Evolutionary conservation across 768 basidiomycete species (phyloP).

Genomic region (Obba rivulosa): DNA sequence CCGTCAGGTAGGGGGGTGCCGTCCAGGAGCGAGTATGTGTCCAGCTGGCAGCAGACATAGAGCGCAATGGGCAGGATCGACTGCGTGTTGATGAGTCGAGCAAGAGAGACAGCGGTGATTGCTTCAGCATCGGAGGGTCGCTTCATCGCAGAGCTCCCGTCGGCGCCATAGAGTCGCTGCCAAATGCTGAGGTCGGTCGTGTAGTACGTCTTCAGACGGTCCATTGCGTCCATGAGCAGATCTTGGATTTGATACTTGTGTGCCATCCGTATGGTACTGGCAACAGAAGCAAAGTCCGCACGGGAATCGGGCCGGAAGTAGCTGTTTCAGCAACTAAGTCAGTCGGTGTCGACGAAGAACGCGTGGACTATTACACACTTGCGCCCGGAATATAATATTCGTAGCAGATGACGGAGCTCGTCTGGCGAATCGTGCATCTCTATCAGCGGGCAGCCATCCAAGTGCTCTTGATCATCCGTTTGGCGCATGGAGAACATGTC

Average conservation of each 20-base stretch:
- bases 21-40: background rate
- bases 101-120: background rate
- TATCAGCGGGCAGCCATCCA: too few species aligned
- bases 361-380: too few species aligned
- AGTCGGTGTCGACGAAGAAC: too few species aligned
- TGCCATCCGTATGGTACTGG: conserved; percentile 5
- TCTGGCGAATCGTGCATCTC: too few species aligned
- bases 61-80: background rate
- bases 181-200: background rate
- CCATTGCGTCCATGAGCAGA: background rate
- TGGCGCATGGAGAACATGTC: conserved; percentile 8
- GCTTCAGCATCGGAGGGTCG: too few species aligned
- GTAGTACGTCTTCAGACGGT: conserved; percentile 2
- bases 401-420: too few species aligned
- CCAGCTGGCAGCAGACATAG: background rate
- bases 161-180: background rate
- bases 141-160: background rate
- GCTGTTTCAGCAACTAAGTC: too few species aligned
- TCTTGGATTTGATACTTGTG: conserved; percentile 6
- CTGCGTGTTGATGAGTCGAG: background rate
- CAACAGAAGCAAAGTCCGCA: background rate
- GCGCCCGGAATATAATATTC: too few species aligned
- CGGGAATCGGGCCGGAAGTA: too few species aligned
- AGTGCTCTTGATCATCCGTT: background rate
- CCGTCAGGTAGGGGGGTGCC: conserved; percentile 1